A percentile compares a stretch with the other conserved stretches of the same genome.
Evolutionary conservation across 805 yeast genomes (phyloP).

Genomic region (Suhomyces kilbournensis): DNA sequence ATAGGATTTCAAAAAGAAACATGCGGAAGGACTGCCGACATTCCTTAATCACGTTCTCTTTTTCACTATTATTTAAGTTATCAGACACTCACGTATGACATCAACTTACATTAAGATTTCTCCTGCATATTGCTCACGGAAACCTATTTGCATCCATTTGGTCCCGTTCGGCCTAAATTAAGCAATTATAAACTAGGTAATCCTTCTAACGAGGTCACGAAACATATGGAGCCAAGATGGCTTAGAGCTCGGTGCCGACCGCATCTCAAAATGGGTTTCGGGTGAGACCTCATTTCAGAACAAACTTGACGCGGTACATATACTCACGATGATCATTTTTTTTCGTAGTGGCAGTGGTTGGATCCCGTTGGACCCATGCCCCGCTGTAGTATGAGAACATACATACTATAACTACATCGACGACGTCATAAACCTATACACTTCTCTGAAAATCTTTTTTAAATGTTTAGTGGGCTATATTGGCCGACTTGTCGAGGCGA

Average conservation of each 20-base stretch:
- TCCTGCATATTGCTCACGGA: neutral
- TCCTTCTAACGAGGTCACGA: neutral
- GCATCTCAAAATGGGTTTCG: neutral
- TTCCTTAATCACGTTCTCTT: neutral
- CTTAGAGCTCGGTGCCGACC: neutral
- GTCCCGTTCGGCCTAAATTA: neutral
- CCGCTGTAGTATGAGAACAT: neutral
- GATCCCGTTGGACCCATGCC: neutral
- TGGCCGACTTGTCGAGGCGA: neutral
- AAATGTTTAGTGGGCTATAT: neutral
- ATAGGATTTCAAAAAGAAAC: neutral
- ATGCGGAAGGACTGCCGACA: neutral
- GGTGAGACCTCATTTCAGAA: neutral
- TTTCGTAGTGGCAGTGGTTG: neutral
- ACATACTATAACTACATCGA: neutral
- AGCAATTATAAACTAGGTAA: neutral
- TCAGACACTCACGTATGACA: neutral
- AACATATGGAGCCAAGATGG: neutral
- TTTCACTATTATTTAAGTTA: too few species aligned
- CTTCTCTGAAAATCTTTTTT: neutral
- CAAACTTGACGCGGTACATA: neutral
- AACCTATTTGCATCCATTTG: neutral
- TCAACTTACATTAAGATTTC: neutral
- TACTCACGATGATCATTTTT: neutral
- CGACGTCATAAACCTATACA: neutral